These are phyloP conservation scores for Tetrapisispora namnaoensis DNA, from an alignment of 805 yeast species.

Conservation along the genomic window DNA sequence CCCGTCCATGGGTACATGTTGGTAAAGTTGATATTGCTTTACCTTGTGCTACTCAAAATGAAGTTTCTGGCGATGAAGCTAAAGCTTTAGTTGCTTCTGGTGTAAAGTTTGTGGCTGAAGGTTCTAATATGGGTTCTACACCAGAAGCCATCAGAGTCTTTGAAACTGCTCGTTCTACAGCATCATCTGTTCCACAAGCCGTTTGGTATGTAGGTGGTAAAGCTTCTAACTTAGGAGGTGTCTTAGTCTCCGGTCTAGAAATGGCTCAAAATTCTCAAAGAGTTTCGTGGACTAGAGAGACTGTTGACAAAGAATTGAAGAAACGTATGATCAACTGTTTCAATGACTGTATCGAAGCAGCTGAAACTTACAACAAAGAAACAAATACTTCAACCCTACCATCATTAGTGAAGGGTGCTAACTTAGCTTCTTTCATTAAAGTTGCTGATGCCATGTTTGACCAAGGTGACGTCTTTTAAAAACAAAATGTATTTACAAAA, in stretches of 20 bases:
- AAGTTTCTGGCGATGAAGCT: constrained; percentile 95
- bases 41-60: constrained; percentile 98
- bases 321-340: constrained; percentile 88
- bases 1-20: constrained; percentile 91
- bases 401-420: constrained; percentile 96
- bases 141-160: constrained; percentile 93
- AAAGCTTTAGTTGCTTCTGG: constrained; percentile 88
- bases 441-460: constrained; percentile 97
- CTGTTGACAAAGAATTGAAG: constrained; percentile 86
- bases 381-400: constrained; percentile 53
- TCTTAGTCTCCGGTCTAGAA: constrained; percentile 95
- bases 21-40: constrained; percentile 91
- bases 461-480: constrained; percentile 68
- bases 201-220: constrained; percentile 99
- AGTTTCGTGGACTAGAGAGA: constrained; percentile 81
- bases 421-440: constrained; percentile 97
- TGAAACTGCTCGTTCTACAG: constrained; percentile 62
- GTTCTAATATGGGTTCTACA: constrained; percentile 99
- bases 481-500: neutral
- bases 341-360: constrained; percentile 84
- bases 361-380: constrained; percentile 69
- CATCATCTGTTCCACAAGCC: constrained; percentile 34
- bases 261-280: constrained; percentile 99
- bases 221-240: constrained; percentile 99
- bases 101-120: constrained; percentile 90